Conservation (phyloP, 1,139 yeast species). For the Pichia sp. region DNA sequence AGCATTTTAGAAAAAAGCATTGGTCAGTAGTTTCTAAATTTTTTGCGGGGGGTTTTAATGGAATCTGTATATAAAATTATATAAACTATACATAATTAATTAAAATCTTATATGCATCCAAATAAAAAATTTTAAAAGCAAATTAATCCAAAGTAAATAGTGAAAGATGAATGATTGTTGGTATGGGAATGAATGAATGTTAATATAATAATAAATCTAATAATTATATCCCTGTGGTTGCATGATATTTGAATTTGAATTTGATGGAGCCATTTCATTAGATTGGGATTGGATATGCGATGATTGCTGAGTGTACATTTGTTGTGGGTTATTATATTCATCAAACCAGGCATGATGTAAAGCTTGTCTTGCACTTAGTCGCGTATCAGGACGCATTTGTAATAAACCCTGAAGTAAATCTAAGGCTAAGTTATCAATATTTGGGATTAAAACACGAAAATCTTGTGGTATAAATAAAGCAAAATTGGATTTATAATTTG, state of each 20-base stretch:
- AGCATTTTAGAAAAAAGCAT: neutral
- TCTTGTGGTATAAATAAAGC: constrained; percentile 79
- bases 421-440: constrained; percentile 73
- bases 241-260: constrained; percentile 14
- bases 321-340: constrained; percentile 45
- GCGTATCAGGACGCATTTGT: constrained; percentile 87
- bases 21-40: too few species aligned
- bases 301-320: constrained; percentile 10
- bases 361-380: constrained; percentile 89
- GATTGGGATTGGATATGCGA: constrained; percentile 10
- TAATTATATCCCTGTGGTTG: constrained; percentile 7
- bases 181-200: too few species aligned
- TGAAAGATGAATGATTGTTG: too few species aligned
- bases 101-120: too few species aligned
- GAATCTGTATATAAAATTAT: too few species aligned
- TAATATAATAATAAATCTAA: neutral
- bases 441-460: constrained; percentile 68
- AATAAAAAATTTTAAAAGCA: too few species aligned
- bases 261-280: neutral
- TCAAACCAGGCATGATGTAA: constrained; percentile 95
- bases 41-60: too few species aligned
- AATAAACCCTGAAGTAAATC: constrained; percentile 71
- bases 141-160: too few species aligned
- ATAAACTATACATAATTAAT: too few species aligned
- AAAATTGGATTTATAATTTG: constrained; percentile 80